Evolutionary conservation across 164 flowering plant species (phyloP).

Genomic region (Cinnamomum chago): DNA sequence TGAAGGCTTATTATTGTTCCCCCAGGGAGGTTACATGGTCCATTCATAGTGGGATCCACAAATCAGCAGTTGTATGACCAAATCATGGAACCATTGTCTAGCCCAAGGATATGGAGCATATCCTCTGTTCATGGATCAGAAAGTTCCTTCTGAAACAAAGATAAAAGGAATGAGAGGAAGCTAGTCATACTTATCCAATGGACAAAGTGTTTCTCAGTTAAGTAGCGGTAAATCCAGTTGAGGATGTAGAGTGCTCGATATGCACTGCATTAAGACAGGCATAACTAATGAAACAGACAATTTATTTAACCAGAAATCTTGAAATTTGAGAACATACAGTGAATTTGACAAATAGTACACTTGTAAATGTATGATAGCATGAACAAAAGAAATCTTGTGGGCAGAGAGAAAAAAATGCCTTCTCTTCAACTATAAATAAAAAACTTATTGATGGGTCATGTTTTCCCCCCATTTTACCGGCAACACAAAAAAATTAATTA

Average conservation of each 20-base stretch:
- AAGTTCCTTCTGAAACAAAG: not conserved
- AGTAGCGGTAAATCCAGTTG: constrained; percentile 92
- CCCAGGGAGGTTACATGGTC: too few relatives aligned
- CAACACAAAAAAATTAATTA: too few relatives aligned
- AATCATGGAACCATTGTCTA: not conserved
- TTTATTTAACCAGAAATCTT: not conserved
- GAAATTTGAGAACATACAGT: not conserved
- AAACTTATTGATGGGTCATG: too few relatives aligned
- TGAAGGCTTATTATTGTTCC: not conserved
- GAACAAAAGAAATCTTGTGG: too few relatives aligned
- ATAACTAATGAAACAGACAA: not conserved
- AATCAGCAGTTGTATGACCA: too few relatives aligned
- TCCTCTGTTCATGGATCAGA: not conserved
- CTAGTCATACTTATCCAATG: constrained; percentile 78
- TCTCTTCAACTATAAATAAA: too few relatives aligned
- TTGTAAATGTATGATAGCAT: too few relatives aligned
- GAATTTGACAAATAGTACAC: not conserved
- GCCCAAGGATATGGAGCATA: not conserved
- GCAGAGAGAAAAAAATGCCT: too few relatives aligned
- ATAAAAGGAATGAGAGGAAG: not conserved
- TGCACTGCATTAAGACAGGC: constrained; percentile 47
- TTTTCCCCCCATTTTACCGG: too few relatives aligned
- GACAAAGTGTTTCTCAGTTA: constrained; percentile 74
- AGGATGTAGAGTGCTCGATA: constrained; percentile 76
- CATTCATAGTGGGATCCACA: too few relatives aligned